These are phyloP conservation scores for Fusarium sp. DNA, from an alignment of 2,329 filamentous ascomycete genomes.

Conservation along the genomic window DNA sequence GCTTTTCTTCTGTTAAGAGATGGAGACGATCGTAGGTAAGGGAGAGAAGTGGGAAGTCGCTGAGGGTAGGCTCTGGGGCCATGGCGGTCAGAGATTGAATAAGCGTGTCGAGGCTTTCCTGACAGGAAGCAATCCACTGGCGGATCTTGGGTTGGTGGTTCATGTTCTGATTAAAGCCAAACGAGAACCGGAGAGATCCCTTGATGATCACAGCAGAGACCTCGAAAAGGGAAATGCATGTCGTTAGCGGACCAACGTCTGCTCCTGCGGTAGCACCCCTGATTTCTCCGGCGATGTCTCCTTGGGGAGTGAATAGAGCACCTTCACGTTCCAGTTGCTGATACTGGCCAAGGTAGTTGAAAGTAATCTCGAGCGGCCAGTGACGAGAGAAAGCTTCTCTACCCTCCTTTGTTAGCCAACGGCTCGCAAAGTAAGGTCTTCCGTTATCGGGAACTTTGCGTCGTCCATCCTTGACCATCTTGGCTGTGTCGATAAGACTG, in stretches of 20 bases:
- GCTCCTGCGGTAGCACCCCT: slow-evolving; percentile 31
- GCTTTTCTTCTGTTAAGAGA: slow-evolving; percentile 27
- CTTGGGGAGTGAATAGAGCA: slow-evolving; percentile 43
- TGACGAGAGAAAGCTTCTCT: slow-evolving; percentile 25
- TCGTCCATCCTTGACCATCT: slow-evolving; percentile 41
- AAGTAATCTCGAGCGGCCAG: slow-evolving; percentile 47
- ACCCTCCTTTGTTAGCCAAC: slow-evolving; percentile 32
- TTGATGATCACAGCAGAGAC: slow-evolving; percentile 62
- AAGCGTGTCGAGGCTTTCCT: slow-evolving; percentile 16
- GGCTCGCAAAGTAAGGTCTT: slow-evolving; percentile 41
- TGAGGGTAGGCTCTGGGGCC: slow-evolving; percentile 27
- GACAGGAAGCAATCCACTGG: slow-evolving; percentile 32
- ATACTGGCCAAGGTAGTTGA: slow-evolving; percentile 50
- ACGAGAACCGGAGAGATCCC: slow-evolving; percentile 60
- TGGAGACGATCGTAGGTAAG: slow-evolving; percentile 39
- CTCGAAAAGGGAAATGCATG: slow-evolving; percentile 63
- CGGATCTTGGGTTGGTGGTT: slow-evolving; percentile 58
- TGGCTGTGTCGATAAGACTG: slow-evolving; percentile 30
- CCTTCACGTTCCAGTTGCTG: slow-evolving; percentile 51
- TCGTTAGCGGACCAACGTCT: slow-evolving; percentile 27
- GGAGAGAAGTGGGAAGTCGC: slow-evolving; percentile 38
- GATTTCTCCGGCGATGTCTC: slow-evolving; percentile 36
- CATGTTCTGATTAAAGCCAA: slow-evolving; percentile 60
- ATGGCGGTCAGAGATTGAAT: slow-evolving; percentile 15
- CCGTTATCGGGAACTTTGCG: slow-evolving; percentile 31